phyloP scores from a whole-genome alignment of 73 alveolate species.

The Tetrahymena thermophila region DNA sequence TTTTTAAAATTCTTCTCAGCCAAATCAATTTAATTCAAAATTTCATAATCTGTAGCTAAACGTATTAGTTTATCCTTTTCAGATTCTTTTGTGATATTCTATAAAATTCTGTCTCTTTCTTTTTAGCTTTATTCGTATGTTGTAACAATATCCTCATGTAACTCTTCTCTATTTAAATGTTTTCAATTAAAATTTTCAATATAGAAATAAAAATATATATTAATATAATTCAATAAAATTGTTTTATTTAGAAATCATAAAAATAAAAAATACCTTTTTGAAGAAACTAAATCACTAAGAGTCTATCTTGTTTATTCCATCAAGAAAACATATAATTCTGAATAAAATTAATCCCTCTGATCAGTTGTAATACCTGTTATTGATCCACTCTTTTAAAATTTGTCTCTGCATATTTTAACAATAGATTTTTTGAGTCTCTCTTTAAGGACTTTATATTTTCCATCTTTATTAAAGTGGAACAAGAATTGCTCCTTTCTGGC shows the following conservation, averaged over 20 bases:
- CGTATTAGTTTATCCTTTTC: constrained; percentile 73
- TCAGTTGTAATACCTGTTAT: constrained; percentile 84
- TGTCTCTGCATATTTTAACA: constrained; percentile 89
- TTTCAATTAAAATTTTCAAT: not conserved
- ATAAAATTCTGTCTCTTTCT: constrained; percentile 68
- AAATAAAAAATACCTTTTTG: not conserved
- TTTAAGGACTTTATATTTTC: constrained; percentile 89
- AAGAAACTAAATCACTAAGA: constrained; percentile 53
- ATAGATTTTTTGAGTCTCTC: constrained; percentile 92
- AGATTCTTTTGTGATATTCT: constrained; percentile 69
- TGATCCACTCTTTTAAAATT: constrained; percentile 77
- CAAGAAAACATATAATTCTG: constrained; percentile 84
- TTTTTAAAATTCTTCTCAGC: constrained; percentile 72
- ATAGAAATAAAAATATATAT: not conserved
- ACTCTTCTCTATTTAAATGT: constrained; percentile 63
- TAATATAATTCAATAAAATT: too few relatives aligned
- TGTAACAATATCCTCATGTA: constrained; percentile 82
- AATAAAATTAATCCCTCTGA: constrained; percentile 86
- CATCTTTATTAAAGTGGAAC: constrained; percentile 89
- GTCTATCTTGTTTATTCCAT: constrained; percentile 80
- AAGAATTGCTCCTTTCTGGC: constrained; percentile 84
- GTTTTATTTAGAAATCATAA: too few relatives aligned
- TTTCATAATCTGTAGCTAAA: constrained; percentile 88
- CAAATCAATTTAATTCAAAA: constrained; percentile 56
- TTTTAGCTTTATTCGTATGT: constrained; percentile 56